Conservation (phyloP, 2,329 filamentous ascomycete genomes). For the Monosporascus ibericus region DNA sequence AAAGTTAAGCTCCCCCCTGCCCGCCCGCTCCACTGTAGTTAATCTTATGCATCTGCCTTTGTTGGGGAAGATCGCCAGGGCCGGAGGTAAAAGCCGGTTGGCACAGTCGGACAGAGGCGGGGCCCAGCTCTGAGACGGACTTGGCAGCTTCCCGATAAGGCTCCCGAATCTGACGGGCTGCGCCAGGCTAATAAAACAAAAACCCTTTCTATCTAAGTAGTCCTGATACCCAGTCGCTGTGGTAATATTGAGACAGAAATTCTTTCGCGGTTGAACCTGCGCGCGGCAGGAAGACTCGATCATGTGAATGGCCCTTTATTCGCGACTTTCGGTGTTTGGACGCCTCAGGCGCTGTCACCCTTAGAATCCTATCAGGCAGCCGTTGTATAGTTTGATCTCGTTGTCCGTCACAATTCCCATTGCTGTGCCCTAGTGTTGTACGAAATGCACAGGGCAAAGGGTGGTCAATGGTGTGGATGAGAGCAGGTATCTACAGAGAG, state of each 20-base stretch:
- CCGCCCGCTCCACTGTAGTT: not conserved
- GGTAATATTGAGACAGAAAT: too few species aligned
- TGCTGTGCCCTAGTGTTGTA: too few species aligned
- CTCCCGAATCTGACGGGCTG: not conserved
- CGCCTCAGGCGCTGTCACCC: too few species aligned
- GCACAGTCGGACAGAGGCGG: not conserved
- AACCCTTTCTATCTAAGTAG: not conserved
- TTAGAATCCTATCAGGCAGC: too few species aligned
- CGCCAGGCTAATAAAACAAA: not conserved
- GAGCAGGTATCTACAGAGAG: too few species aligned
- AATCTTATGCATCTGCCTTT: not conserved
- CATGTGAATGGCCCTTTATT: not conserved
- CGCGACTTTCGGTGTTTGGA: too few species aligned
- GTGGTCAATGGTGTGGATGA: too few species aligned
- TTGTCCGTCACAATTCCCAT: too few species aligned
- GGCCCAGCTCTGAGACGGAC: not conserved
- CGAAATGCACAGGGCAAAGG: too few species aligned
- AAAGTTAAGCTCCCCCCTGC: not conserved
- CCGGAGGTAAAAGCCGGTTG: not conserved
- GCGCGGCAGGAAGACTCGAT: not conserved
- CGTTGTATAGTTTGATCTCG: not conserved
- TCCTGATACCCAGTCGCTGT: too few species aligned
- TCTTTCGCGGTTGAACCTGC: not conserved
- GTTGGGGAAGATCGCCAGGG: not conserved
- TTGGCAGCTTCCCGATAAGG: not conserved